Evolutionary conservation across 192 early-diverging fungal species (phyloP), one percentile per base, ranked within the genome.

Genomic region (Coemansia sp.): DNA sequence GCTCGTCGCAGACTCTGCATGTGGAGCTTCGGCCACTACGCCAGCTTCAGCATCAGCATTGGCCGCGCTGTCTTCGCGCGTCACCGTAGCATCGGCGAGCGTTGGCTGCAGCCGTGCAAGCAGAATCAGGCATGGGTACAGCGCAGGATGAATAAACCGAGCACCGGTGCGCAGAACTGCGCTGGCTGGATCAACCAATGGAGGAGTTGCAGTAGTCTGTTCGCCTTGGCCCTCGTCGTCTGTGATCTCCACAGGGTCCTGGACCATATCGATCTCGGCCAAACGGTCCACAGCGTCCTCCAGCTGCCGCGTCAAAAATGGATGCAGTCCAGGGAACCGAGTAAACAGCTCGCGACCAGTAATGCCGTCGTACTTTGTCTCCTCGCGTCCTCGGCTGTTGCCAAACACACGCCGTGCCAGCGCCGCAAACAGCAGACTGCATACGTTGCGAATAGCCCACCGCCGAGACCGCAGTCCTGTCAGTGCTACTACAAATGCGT

Each of bases 381-480:
- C 87, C 49, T 91, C 87, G n/a, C 82, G 84, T 4, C 81, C 82
- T 55, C 87, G 87, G 68, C 90, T 96, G 46, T 84, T 86, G 6
- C 96, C 96, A 76, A 98, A 87, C 6, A 88, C 87, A 53, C 93
- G 86, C 20, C 88, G 88, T 11, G 96, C 70, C 37, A 96, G 63
- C 1, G 94, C 86, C 7, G 93, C 89, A 69, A 92, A 98, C 58
- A 98, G 69, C 88, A 98, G 92, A 2, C 93, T 88, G 31, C 93
- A 90, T 50, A 92, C 93, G 73, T 98, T 98, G 42, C 96, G 86
- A 38, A 98, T 89, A 10, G 96, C 93, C 89, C 93, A 98, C 65
- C 77, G 75, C 34, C 68, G 68, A 20, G 93, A 95, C 14, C 86
- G 87, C 52, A 96, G 89, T 1, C 92, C 92, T 10, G 83, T 81